Evolutionary conservation across 768 basidiomycete genomes (phyloP), one percentile per base, ranked within the genome.

Genomic region (Pulveroboletus sp.): DNA sequence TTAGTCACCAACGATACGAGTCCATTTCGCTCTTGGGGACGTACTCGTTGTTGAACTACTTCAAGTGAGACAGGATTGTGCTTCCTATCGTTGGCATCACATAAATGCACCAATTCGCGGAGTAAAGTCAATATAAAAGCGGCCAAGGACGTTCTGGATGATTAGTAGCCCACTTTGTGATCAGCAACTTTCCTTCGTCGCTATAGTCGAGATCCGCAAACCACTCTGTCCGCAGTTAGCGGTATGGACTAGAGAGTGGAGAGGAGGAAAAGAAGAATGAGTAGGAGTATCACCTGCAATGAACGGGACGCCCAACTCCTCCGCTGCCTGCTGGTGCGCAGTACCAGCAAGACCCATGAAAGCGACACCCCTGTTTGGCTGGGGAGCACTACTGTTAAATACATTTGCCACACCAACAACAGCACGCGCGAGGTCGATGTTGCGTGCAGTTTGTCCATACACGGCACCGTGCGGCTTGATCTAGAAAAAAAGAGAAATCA

Each of bases 271-370:
- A 17, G 26, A 30, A 11, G 3, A 39, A 21, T 21, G 21, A 3
- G 21, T 21, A 3, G 21, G 14, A 28, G 18, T 0, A 43, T 50
- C 5, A 78, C 82, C 84, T 8, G 84, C 77, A 18, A 86, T 80
- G 64, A 86, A 86, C 18, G 67, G 70, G 11, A 85, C 77, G 0
- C 76, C 78, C 8, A 73, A 64, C 51, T 80, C 79, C 47, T 72
- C 70, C 26, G 80, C 77, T 1, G 80, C 81, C 9, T 63, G 59
- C 48, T 86, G 79, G 60, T 86, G 85, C 3, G 74, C 73, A 1
- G 83, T 82, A 1, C 82, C 82, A 0, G 83, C 79, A 5, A 88
- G 68, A 1, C 85, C 85, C 57, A 84, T 70, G 56, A 86, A 77
- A 0, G 82, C 74, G 0, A 85, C 71, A 1, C 68, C 57, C 3